Conservation (phyloP, 495 filamentous ascomycete genomes). For the Lepidopterella palustris region DNA sequence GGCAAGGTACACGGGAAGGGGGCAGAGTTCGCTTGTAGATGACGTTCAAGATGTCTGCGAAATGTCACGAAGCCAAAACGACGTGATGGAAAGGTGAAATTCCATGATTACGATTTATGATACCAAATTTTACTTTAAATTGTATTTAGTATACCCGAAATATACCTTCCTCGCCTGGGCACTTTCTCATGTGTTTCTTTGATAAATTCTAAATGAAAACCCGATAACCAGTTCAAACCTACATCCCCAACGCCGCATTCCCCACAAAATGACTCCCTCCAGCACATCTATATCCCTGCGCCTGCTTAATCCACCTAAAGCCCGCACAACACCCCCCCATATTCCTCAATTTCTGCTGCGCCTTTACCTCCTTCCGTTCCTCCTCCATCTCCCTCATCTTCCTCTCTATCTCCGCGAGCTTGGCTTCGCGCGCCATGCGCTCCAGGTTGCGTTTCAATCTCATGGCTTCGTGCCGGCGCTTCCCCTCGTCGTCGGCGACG, state of each 20-base stretch:
- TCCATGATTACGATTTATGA: too few relatives aligned
- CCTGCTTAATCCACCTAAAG: constrained; percentile 37
- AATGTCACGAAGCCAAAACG: too few relatives aligned
- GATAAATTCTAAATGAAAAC: too few relatives aligned
- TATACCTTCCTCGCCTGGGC: too few relatives aligned
- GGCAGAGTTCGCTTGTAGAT: too few relatives aligned
- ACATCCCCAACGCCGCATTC: constrained; percentile 18
- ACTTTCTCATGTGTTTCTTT: too few relatives aligned
- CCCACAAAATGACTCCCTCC: constrained; percentile 46
- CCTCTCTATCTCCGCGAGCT: constrained; percentile 33
- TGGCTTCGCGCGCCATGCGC: constrained; percentile 34
- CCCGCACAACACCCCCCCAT: constrained; percentile 35
- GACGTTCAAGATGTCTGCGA: too few relatives aligned
- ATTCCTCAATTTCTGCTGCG: constrained; percentile 30
- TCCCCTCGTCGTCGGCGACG: constrained; percentile 9
- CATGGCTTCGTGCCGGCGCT: background rate
- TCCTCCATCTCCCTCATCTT: constrained; percentile 26
- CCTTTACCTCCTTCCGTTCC: constrained; percentile 25
- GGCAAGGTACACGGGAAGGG: too few relatives aligned
- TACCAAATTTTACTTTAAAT: too few relatives aligned
- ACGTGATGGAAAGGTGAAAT: too few relatives aligned
- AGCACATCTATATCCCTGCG: constrained; percentile 45
- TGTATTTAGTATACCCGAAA: too few relatives aligned
- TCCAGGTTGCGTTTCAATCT: constrained; percentile 16
- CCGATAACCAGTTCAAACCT: too few relatives aligned